Base-by-base conservation (phyloP, 2,329 filamentous ascomycete genomes). In the Colletotrichum godetiae region DNA sequence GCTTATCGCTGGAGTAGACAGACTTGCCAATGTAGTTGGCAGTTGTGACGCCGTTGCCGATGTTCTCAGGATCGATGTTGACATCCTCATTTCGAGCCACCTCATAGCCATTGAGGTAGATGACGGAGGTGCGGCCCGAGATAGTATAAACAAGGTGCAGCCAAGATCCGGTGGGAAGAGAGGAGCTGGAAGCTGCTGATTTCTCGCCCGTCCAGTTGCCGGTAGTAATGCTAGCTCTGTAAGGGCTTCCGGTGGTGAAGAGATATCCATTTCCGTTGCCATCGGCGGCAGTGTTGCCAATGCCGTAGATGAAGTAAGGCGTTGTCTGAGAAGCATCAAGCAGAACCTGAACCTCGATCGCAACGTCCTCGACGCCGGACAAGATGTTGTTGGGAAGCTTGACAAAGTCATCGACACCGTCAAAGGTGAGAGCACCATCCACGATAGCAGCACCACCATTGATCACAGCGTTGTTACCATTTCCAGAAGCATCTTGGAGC, bases 41-140 rank as follows among this genome's bases (percentile, higher is more conserved):
- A 5, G 69, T 62, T 3, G 77, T 78, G 56, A 65, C 67, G 35
- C 77, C 77, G 37, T 52, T 72, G 13, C 77, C 77, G 53, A 78
- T 75, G 29, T 49, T 65, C 29, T 57, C 59, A 1, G 77, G 77
- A 4, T 67, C 57, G 35, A 73, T 52, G 19, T 66, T 70, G 27
- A 73, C 67, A 11, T 68, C 53, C 22, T 74, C 62, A 15, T 76
- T 65, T 13, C 72, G 59, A 10, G 67, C 76, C 29, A 64, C 63
- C 49, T 73, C 71, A 35, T 83, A 82, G 66, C 82, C 80, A 67
- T 84, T 79, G 22, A 87, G 76, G 31, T 82, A 79, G 29, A 80
- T 74, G 6, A 78, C 78, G 46, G 72, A 55, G 3, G 74, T 76
- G 4, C 69, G 55, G 29, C 73, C 72, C n/a, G 60, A 46, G 29